Evolutionary conservation across 139 green algal species (phyloP), one percentile per base, ranked within the genome.

Genomic region (Chlorokybus atmophyticus): DNA sequence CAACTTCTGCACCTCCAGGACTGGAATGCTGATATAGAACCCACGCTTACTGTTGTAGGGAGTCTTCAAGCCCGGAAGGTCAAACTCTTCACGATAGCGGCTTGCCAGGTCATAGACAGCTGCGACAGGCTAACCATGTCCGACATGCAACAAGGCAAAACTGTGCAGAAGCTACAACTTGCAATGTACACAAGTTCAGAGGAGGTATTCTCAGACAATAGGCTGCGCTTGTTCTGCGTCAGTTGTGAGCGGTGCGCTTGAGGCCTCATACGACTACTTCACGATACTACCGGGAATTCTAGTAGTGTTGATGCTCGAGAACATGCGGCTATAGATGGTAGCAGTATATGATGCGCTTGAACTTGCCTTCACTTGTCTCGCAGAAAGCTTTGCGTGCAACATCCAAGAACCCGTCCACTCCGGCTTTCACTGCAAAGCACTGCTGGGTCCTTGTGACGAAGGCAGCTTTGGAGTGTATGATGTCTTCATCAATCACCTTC

Each of bases 311-410:
- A n/a, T n/a, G n/a, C n/a, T n/a, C n/a, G n/a, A n/a, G n/a, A n/a
- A n/a, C n/a, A n/a, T n/a, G n/a, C n/a, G n/a, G n/a, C n/a, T n/a
- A n/a, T n/a, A n/a, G n/a, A n/a, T n/a, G n/a, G n/a, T n/a, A n/a
- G n/a, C n/a, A n/a, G n/a, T n/a, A n/a, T n/a, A n/a, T n/a, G n/a
- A n/a, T n/a, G n/a, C n/a, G n/a, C n/a, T n/a, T n/a, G n/a, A n/a
- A 17, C 47, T 66, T 31, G 73, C 51, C 60, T 59, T 93, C 79
- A 1, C 83, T 93, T n/a, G 79, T 67, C 4, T 79, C 71, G 41
- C 72, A 87, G 59, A 94, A 93, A 40, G 56, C 74, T 23, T 48
- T 35, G 19, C 86, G 71, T 0, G 82, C 78, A n/a, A 94, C 41
- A 39, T 91, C 85, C 54, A 94, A 64, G 35, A 94, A 71, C 17